Conservation (phyloP, 1,139 yeast species). For the Yamadazyma triangularis region DNA sequence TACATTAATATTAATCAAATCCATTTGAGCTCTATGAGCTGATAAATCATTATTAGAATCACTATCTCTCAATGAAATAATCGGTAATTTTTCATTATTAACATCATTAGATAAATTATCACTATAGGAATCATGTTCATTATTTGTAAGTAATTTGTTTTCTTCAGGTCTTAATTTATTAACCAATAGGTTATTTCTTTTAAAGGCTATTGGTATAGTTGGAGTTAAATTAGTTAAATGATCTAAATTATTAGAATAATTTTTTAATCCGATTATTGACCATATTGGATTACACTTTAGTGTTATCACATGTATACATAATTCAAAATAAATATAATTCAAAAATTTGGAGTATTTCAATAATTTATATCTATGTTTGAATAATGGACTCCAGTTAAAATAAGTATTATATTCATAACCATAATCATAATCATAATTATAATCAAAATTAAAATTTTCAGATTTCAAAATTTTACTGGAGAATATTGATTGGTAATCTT, state of each 20-base stretch:
- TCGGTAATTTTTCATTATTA: constrained; percentile 4
- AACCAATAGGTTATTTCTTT: constrained; percentile 6
- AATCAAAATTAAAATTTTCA: not conserved
- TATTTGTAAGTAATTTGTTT: not conserved
- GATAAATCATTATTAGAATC: not conserved
- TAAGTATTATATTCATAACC: not conserved
- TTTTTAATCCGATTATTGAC: constrained; percentile 24
- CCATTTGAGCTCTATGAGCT: not conserved
- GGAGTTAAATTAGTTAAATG: constrained; percentile 25
- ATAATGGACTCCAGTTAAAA: not conserved
- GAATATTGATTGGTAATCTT: constrained; percentile 9
- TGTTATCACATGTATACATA: constrained; percentile 41
- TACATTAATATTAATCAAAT: constrained; percentile 6
- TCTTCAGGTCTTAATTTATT: constrained; percentile 1
- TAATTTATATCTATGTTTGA: constrained; percentile 1
- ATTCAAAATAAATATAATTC: constrained; percentile 31
- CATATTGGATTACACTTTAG: constrained; percentile 29
- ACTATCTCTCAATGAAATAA: constrained; percentile 8
- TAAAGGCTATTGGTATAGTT: constrained; percentile 19
- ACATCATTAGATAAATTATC: not conserved
- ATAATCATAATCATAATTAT: not conserved
- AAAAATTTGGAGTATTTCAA: constrained; percentile 13
- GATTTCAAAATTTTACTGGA: constrained; percentile 7
- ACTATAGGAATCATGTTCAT: not conserved
- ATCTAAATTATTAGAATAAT: constrained; percentile 25